Evolutionary conservation across 257 asterid genomes (phyloP).

Genomic region (Solanum clarkiae): DNA sequence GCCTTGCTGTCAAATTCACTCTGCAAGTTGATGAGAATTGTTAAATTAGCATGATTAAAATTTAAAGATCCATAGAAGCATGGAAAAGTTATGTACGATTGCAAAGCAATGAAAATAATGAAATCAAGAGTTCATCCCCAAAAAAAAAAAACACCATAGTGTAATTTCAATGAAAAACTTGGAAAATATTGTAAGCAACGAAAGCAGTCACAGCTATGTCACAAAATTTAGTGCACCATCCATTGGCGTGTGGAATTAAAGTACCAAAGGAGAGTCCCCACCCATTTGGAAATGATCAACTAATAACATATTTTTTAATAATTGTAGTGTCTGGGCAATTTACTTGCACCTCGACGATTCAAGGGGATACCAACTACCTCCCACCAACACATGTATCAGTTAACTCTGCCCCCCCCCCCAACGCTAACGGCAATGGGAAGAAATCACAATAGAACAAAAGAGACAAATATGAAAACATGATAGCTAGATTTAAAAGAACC

Average conservation of each 20-base stretch:
- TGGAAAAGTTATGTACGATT: background rate
- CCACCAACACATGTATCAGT: background rate
- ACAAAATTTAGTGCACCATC: background rate
- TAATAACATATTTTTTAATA: background rate
- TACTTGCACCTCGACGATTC: background rate
- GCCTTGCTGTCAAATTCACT: slow-evolving; percentile 47
- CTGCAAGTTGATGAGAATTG: slow-evolving; percentile 29
- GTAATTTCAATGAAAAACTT: background rate
- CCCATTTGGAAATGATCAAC: background rate
- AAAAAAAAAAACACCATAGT: background rate
- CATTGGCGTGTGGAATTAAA: background rate
- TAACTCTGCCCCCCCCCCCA: background rate
- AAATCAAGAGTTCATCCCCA: background rate
- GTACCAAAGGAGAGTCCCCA: background rate
- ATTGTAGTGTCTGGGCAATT: background rate
- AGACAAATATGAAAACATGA: background rate
- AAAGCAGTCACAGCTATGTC: background rate
- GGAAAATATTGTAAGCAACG: background rate
- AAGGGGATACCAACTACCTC: background rate
- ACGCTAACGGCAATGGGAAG: background rate
- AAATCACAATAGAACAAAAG: background rate
- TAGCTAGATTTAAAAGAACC: background rate
- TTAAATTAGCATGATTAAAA: slow-evolving; percentile 1
- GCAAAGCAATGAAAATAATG: background rate
- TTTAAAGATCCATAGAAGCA: background rate